A percentile compares a stretch with the other conserved stretches of the same genome.
Evolutionary conservation across 176 grass and related monocot genomes (phyloP).

Genomic region (Cymbopogon citratus): DNA sequence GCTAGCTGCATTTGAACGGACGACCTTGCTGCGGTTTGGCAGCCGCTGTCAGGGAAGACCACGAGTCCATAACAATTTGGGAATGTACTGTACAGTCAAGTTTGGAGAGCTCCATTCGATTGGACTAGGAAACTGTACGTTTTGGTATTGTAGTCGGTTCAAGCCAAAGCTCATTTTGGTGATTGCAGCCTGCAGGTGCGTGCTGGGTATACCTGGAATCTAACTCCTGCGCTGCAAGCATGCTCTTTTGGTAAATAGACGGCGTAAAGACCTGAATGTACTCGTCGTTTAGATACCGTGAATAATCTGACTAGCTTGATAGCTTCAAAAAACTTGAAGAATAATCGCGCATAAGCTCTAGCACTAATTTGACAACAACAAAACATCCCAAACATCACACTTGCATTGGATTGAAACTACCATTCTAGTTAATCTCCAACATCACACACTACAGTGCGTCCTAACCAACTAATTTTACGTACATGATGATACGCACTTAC

Average conservation of each 20-base stretch:
- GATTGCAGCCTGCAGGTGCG: neutral
- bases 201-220: neutral
- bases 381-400: neutral
- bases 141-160: neutral
- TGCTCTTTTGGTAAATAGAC: neutral
- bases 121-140: neutral
- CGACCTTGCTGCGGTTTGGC: neutral
- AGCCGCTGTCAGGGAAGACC: slow-evolving; percentile 14
- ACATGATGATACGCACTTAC: neutral
- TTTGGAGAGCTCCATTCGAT: neutral
- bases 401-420: slow-evolving; percentile 21
- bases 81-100: neutral
- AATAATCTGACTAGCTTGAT: neutral
- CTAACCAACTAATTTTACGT: neutral
- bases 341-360: neutral
- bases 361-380: neutral
- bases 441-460: neutral
- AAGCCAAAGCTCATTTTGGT: neutral
- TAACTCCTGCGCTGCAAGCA: neutral
- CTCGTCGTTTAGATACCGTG: neutral
- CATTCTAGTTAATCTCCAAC: slow-evolving; percentile 9
- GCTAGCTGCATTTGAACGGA: neutral
- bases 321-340: neutral
- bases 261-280: neutral
- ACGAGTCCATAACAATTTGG: slow-evolving; percentile 1